Percentiles rank a stretch among this genome's conserved stretches.
phyloP scores from a whole-genome alignment of 139 green algal species.

The Ettlia oleoabundans region DNA sequence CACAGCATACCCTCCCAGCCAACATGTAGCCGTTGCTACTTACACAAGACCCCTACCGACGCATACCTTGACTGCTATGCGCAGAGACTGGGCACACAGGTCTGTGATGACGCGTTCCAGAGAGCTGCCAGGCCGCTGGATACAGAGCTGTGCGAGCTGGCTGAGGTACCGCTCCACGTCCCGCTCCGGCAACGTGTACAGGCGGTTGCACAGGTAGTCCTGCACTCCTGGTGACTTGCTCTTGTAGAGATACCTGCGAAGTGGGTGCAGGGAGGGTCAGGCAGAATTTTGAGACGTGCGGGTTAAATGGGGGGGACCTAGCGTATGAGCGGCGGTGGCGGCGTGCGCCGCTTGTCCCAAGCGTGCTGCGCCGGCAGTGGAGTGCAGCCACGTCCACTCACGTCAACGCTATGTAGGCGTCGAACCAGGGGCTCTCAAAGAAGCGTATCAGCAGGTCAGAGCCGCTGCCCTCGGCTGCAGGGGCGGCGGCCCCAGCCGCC shows the following conservation, averaged over 20 bases:
- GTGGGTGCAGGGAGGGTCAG: neutral
- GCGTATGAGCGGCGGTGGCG: too few species aligned
- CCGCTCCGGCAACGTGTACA: constrained; percentile 81
- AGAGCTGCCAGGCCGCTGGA: constrained; percentile 55
- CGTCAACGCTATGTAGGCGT: constrained; percentile 88
- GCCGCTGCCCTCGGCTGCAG: constrained; percentile 37
- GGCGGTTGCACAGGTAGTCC: constrained; percentile 91
- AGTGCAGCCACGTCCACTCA: constrained; percentile 43
- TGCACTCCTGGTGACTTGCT: constrained; percentile 71
- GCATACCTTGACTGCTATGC: constrained; percentile 85
- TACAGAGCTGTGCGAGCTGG: constrained; percentile 85
- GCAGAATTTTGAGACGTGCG: neutral
- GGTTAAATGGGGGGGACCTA: neutral
- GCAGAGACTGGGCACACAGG: constrained; percentile 83
- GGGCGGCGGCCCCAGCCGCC: neutral
- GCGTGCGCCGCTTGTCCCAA: too few species aligned
- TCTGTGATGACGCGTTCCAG: constrained; percentile 85
- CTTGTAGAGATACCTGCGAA: constrained; percentile 84
- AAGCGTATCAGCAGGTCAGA: constrained; percentile 79
- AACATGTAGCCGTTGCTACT: too few species aligned
- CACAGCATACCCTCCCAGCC: neutral
- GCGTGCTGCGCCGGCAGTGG: too few species aligned
- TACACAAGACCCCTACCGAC: too few species aligned
- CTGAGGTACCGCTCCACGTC: constrained; percentile 87
- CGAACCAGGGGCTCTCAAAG: constrained; percentile 87